Percentiles rank a stretch among this genome's conserved stretches.
These are phyloP conservation scores for Diplosphaera chodatii DNA, from an alignment of 139 green algal genomes.

Conservation along the genomic window DNA sequence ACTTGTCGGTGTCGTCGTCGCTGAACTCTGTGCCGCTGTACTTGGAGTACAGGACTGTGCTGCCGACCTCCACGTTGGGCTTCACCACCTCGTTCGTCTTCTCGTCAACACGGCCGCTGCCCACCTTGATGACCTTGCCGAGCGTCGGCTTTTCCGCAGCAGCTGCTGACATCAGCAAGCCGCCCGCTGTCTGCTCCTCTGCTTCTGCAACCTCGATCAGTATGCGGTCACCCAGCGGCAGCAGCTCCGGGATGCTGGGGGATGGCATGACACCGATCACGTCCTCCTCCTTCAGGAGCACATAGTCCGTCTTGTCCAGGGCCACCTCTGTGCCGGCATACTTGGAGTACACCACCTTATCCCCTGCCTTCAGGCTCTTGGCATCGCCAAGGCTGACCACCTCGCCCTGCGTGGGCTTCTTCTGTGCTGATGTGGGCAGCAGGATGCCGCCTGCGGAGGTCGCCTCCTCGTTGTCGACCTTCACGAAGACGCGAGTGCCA, in stretches of 20 bases:
- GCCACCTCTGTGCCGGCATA: conserved; percentile 92
- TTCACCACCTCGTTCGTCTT: conserved; percentile 33
- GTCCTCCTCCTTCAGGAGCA: conserved; percentile 86
- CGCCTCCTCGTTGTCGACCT: conserved; percentile 70
- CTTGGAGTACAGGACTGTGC: conserved; percentile 80
- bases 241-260: conserved; percentile 51
- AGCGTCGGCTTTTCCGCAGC: conserved; percentile 85
- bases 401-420: conserved; percentile 71
- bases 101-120: conserved; percentile 55
- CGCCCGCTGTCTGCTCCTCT: conserved; percentile 66
- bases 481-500: conserved; percentile 85
- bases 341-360: conserved; percentile 92
- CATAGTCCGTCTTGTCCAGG: conserved; percentile 57
- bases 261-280: conserved; percentile 53
- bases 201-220: conserved; percentile 65
- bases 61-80: conserved; percentile 56
- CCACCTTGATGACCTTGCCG: conserved; percentile 77
- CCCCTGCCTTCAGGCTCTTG: conserved; percentile 51
- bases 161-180: conserved; percentile 76
- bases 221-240: conserved; percentile 50
- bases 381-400: conserved; percentile 40
- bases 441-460: conserved; percentile 85
- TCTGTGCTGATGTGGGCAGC: conserved; percentile 72
- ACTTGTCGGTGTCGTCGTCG: conserved; percentile 26
- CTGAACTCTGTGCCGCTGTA: conserved; percentile 84